Percentiles rank a stretch among this genome's conserved stretches.
phyloP scores from a whole-genome alignment of 2,329 filamentous ascomycete species.

The Alternaria gaisen region DNA sequence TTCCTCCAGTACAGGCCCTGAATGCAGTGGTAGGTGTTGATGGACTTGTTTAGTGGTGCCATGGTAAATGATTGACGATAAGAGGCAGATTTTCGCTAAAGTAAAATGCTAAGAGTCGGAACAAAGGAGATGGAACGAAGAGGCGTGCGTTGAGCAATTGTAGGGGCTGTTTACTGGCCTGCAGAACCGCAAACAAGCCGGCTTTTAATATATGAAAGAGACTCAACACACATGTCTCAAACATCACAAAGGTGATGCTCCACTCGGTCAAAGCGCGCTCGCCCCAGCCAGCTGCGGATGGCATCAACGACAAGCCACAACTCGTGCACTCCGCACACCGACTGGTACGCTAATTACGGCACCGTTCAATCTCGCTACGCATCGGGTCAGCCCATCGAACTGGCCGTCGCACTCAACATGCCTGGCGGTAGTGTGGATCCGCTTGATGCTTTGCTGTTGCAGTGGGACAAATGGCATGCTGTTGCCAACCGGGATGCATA shows the following conservation, averaged over 20 bases:
- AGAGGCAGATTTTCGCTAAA: conserved; percentile 11
- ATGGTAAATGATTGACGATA: conserved; percentile 23
- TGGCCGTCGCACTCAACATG: conserved; percentile 14
- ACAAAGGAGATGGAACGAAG: conserved; percentile 18
- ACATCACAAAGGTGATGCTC: conserved; percentile 17
- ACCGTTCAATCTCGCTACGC: conserved; percentile 29
- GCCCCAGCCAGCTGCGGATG: conserved; percentile 28
- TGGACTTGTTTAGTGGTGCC: conserved; percentile 41
- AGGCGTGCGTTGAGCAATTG: conserved; percentile 10
- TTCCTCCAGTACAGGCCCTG: conserved; percentile 43
- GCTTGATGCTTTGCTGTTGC: conserved; percentile 19
- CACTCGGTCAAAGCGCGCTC: conserved; percentile 19
- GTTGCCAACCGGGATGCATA: neutral
- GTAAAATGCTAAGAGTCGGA: conserved; percentile 11
- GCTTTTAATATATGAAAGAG: conserved; percentile 32
- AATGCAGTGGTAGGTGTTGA: conserved; percentile 40
- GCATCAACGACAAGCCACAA: conserved; percentile 25
- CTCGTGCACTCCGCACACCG: conserved; percentile 24
- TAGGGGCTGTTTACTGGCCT: conserved; percentile 16
- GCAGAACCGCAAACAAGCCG: conserved; percentile 5
- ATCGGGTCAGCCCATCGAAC: conserved; percentile 11
- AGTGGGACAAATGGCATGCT: conserved; percentile 11
- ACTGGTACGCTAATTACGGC: conserved; percentile 27
- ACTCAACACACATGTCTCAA: conserved; percentile 20
- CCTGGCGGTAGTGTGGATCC: conserved; percentile 23